Percentiles rank a stretch among this genome's conserved stretches.
These are phyloP conservation scores for Sordaria brevicollis DNA, from an alignment of 495 filamentous ascomycete genomes.

Conservation along the genomic window DNA sequence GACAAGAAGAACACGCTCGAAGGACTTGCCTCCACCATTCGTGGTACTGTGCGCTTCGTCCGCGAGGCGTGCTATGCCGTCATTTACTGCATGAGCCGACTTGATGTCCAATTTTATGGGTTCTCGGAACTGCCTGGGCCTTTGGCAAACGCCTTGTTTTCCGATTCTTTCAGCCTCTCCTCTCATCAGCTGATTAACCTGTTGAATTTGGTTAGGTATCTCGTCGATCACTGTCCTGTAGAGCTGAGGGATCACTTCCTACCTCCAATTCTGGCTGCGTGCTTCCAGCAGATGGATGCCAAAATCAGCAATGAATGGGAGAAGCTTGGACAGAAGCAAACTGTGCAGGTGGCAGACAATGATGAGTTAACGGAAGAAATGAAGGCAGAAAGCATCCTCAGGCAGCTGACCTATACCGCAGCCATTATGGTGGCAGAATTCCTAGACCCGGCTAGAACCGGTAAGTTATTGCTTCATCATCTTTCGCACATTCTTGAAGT, in stretches of 20 bases:
- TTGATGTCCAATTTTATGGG: conserved; percentile 83
- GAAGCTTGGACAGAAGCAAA: conserved; percentile 47
- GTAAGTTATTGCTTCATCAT: conserved; percentile 29
- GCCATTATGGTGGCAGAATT: conserved; percentile 83
- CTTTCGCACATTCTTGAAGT: neutral
- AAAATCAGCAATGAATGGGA: conserved; percentile 87
- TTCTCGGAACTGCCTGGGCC: conserved; percentile 74
- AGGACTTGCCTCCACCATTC: conserved; percentile 85
- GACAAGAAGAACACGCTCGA: conserved; percentile 83
- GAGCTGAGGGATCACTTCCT: conserved; percentile 69
- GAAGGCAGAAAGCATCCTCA: conserved; percentile 92
- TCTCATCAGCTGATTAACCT: conserved; percentile 88
- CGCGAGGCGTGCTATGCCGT: conserved; percentile 90
- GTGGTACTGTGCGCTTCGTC: conserved; percentile 77
- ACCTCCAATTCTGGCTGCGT: conserved; percentile 68
- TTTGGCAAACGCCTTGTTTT: conserved; percentile 73
- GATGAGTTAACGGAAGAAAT: conserved; percentile 84
- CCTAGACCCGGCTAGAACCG: conserved; percentile 58
- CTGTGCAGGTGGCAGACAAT: conserved; percentile 39
- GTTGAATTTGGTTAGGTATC: conserved; percentile 70
- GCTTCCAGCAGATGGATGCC: conserved; percentile 75
- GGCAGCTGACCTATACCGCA: conserved; percentile 85
- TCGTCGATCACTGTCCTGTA: conserved; percentile 86
- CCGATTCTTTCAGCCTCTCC: conserved; percentile 73
- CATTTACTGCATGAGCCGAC: conserved; percentile 81